Conservation (phyloP, 305 asterid genomes). For the Fraxinus platypoda region DNA sequence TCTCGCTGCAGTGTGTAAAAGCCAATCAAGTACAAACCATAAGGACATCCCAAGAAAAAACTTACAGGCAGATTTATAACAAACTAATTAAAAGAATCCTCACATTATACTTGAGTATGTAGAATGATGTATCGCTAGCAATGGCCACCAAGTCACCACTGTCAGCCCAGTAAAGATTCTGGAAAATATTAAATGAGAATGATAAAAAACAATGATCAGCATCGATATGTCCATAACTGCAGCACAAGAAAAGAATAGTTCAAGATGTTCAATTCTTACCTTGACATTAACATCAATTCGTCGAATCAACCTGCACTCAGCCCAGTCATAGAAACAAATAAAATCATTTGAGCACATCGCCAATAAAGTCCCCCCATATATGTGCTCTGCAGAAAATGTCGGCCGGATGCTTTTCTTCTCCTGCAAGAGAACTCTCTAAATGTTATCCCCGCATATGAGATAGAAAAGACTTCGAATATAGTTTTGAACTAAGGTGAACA, state of each 20-base stretch:
- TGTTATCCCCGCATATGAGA: conserved; percentile 21
- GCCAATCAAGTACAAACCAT: neutral
- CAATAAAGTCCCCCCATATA: conserved; percentile 84
- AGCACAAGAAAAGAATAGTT: neutral
- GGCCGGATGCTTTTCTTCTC: conserved; percentile 98
- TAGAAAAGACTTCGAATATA: neutral
- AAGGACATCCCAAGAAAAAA: conserved; percentile 11
- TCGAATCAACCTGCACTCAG: conserved; percentile 89
- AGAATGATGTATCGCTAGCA: conserved; percentile 58
- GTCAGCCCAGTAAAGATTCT: conserved; percentile 76
- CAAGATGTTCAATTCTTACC: conserved; percentile 44
- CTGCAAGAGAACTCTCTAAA: conserved; percentile 47
- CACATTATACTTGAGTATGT: conserved; percentile 49
- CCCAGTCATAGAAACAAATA: conserved; percentile 95
- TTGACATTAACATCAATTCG: conserved; percentile 94
- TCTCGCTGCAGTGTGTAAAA: conserved; percentile 48
- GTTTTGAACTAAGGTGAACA: neutral
- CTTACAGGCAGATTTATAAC: conserved; percentile 18
- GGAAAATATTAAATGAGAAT: conserved; percentile 25
- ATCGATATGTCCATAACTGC: neutral
- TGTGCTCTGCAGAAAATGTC: conserved; percentile 92
- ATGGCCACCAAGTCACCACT: conserved; percentile 61
- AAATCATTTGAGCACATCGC: conserved; percentile 97
- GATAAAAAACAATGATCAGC: neutral
- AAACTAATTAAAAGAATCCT: conserved; percentile 7